A percentile compares a stretch with the other conserved stretches of the same genome.
These are phyloP conservation scores for Tylopilus rubrobrunneus DNA, from an alignment of 768 basidiomycete genomes.

Conservation along the genomic window DNA sequence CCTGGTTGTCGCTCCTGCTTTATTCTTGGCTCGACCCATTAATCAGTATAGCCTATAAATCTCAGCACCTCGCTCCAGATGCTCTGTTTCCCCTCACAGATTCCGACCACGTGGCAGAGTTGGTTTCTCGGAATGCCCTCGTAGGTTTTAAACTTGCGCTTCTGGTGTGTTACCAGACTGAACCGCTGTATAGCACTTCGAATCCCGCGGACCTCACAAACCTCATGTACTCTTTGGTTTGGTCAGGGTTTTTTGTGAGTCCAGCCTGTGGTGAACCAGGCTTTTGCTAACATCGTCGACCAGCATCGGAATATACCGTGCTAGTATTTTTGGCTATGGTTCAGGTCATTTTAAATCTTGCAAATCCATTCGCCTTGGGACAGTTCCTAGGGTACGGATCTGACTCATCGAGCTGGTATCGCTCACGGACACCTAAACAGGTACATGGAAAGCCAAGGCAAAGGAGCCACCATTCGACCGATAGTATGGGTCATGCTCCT, in stretches of 20 bases:
- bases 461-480: no score
- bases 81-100: not conserved
- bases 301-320: not conserved
- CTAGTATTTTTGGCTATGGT: not conserved
- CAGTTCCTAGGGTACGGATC: not conserved
- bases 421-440: no score
- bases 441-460: no score
- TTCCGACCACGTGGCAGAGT: not conserved
- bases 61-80: not conserved
- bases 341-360: not conserved
- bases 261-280: not conserved
- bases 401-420: not conserved
- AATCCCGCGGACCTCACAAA: not conserved
- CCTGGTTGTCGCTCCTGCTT: no score
- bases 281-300: not conserved
- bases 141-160: not conserved
- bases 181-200: not conserved
- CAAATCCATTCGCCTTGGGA: not conserved
- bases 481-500: no score
- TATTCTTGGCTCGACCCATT: no score
- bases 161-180: not conserved
- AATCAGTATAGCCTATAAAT: no score
- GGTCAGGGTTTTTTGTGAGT: not conserved
- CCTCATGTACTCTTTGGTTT: not conserved
- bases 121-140: not conserved